Percentiles rank a stretch among this genome's conserved stretches.
Evolutionary conservation across 495 filamentous ascomycete species (phyloP).

Genomic region (Talaromyces borbonicus): DNA sequence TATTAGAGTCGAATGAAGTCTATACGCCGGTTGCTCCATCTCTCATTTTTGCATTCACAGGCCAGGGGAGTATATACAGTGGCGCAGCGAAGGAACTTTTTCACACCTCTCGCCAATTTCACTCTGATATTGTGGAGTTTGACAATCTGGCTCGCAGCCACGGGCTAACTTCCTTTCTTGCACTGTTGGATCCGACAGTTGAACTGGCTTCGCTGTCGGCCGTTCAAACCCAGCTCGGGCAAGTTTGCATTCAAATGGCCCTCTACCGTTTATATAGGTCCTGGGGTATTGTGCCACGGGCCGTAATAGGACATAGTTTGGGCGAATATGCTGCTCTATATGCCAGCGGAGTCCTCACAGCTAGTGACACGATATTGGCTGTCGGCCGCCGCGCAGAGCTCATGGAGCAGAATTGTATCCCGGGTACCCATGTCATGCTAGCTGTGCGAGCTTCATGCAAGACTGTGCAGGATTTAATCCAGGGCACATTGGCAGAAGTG

Average conservation of each 20-base stretch:
- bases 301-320: conserved; percentile 39
- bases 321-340: conserved; percentile 79
- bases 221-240: conserved; percentile 21
- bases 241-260: conserved; percentile 28
- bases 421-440: conserved; percentile 44
- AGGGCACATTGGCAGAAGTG: conserved; percentile 21
- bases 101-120: conserved; percentile 47
- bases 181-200: conserved; percentile 14
- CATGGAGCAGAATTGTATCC: conserved; percentile 51
- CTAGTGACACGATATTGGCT: conserved; percentile 61
- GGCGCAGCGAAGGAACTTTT: conserved; percentile 57
- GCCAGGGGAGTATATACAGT: conserved; percentile 39
- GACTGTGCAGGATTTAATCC: conserved; percentile 6
- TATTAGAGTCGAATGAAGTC: conserved; percentile 9
- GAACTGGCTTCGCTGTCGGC: conserved; percentile 13
- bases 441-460: conserved; percentile 11
- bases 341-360: conserved; percentile 65
- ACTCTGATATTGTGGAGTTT: conserved; percentile 41
- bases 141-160: conserved; percentile 17
- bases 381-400: conserved; percentile 60
- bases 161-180: conserved; percentile 19
- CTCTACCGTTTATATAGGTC: conserved; percentile 22
- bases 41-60: conserved; percentile 44
- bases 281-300: conserved; percentile 21
- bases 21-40: conserved; percentile 12